A percentile compares a stretch with the other conserved stretches of the same genome.
These are phyloP conservation scores for Benincasa hispida DNA, from an alignment of 306 rosid genomes.

Conservation along the genomic window DNA sequence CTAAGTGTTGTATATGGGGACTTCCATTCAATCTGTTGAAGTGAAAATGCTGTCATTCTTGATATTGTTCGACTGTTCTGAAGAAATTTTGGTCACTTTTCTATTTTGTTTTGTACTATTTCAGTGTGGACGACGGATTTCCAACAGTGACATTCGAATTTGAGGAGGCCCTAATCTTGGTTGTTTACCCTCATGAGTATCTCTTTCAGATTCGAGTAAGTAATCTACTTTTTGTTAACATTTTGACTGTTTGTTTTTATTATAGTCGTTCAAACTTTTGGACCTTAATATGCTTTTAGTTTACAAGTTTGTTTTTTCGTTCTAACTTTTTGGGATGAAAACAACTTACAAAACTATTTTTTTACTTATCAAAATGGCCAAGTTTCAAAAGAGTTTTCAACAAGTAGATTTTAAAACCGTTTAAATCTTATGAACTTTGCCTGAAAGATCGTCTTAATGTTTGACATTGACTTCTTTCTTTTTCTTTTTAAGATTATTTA, in stretches of 20 bases:
- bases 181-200: conserved; percentile 59
- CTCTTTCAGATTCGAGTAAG: conserved; percentile 40
- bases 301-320: too few relatives aligned
- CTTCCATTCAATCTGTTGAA: background rate
- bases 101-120: background rate
- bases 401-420: background rate
- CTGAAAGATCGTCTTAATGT: background rate
- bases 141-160: conserved; percentile 51
- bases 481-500: too few relatives aligned
- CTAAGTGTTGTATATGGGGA: background rate
- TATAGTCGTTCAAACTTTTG: background rate
- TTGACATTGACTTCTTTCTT: too few relatives aligned
- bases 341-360: background rate
- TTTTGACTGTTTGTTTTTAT: background rate
- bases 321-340: background rate
- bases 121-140: conserved; percentile 65
- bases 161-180: conserved; percentile 35
- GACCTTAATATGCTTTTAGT: background rate
- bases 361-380: background rate
- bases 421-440: background rate
- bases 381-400: background rate
- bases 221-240: background rate
- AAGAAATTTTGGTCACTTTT: background rate
- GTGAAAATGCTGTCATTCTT: background rate
- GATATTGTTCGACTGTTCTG: background rate